phyloP scores from a whole-genome alignment of 208 protist species.

The Leishmania tarentolae region DNA sequence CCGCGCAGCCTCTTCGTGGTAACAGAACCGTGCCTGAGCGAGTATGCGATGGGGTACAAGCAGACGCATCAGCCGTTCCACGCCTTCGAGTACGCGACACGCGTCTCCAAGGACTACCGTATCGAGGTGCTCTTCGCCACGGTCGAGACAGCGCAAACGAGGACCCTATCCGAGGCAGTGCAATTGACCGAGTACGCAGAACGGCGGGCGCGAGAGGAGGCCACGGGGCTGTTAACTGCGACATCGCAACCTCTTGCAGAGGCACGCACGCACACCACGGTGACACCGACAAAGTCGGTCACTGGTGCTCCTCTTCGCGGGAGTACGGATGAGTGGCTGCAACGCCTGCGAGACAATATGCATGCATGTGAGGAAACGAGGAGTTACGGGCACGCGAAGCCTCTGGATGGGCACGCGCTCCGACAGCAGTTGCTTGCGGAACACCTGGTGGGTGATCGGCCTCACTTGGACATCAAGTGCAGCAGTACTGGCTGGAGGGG shows the following conservation, averaged over 20 bases:
- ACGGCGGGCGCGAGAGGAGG: neutral
- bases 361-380: constrained; percentile 29
- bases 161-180: constrained; percentile 63
- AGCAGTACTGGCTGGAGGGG: neutral
- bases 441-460: constrained; percentile 42
- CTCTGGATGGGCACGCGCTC: constrained; percentile 67
- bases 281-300: neutral
- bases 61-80: constrained; percentile 86
- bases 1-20: constrained; percentile 87
- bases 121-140: constrained; percentile 91
- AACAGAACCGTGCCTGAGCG: constrained; percentile 72
- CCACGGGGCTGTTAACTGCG: neutral
- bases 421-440: constrained; percentile 55
- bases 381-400: constrained; percentile 6
- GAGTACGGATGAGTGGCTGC: constrained; percentile 57
- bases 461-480: constrained; percentile 22
- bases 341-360: constrained; percentile 43
- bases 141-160: constrained; percentile 73
- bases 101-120: constrained; percentile 90
- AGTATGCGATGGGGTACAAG: constrained; percentile 90
- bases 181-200: constrained; percentile 81
- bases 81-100: constrained; percentile 86
- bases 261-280: neutral
- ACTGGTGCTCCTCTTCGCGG: constrained; percentile 2
- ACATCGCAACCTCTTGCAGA: neutral